phyloP scores from a whole-genome alignment of 345 rosid genomes.

The Dimocarpus longan region DNA sequence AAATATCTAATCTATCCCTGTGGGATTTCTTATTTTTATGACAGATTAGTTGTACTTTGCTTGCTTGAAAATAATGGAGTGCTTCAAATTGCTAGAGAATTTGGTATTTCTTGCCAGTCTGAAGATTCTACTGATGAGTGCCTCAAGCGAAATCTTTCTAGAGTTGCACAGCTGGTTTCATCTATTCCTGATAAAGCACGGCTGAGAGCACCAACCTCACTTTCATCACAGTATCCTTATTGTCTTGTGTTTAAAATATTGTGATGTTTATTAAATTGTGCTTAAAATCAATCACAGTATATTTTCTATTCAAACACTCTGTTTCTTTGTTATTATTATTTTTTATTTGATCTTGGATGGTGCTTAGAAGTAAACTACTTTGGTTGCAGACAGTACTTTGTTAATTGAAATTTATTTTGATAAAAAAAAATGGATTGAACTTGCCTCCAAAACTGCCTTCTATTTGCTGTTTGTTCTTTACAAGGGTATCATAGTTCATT shows the following conservation, averaged over 20 bases:
- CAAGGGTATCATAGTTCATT: conserved; percentile 53
- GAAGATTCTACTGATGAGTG: conserved; percentile 34
- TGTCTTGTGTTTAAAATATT: conserved; percentile 20
- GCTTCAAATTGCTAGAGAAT: conserved; percentile 58
- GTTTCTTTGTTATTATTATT: background rate
- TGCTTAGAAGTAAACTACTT: background rate
- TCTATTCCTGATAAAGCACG: conserved; percentile 95
- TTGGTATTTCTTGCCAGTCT: conserved; percentile 34
- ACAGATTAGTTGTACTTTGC: conserved; percentile 77
- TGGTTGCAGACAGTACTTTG: background rate
- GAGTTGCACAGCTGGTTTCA: conserved; percentile 72
- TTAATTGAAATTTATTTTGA: background rate
- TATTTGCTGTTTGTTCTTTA: conserved; percentile 45
- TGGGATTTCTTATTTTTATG: conserved; percentile 22
- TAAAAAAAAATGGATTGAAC: background rate
- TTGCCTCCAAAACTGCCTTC: conserved; percentile 20
- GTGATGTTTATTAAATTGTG: conserved; percentile 6
- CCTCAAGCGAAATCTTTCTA: conserved; percentile 46
- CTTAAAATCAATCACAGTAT: background rate
- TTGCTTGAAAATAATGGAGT: conserved; percentile 83
- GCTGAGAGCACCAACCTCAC: conserved; percentile 51
- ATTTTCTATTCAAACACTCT: background rate
- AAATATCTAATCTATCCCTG: conserved; percentile 1
- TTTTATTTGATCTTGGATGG: background rate
- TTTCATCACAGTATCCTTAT: conserved; percentile 93